phyloP scores from a whole-genome alignment of 345 rosid species.

The Sonneratia alba region DNA sequence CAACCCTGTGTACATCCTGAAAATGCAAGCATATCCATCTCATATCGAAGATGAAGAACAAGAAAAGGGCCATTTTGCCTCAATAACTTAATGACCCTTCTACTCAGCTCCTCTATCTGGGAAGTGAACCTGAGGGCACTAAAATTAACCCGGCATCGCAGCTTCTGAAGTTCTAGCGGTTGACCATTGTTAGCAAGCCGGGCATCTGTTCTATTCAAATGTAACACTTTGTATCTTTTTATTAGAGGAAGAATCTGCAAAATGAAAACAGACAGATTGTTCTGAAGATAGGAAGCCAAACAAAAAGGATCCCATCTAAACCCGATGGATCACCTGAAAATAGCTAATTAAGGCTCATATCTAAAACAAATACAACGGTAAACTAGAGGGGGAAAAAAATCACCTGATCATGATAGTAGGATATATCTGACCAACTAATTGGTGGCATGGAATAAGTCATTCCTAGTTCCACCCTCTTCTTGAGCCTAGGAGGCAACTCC shows the following conservation, averaged over 20 bases:
- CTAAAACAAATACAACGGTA: too few species aligned
- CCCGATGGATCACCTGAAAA: too few species aligned
- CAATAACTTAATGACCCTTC: constrained; percentile 29
- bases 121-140: constrained; percentile 33
- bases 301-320: too few species aligned
- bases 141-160: constrained; percentile 39
- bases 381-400: neutral
- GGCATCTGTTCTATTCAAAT: constrained; percentile 32
- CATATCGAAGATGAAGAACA: constrained; percentile 48
- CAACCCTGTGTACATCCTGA: constrained; percentile 46
- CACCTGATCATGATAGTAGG: constrained; percentile 44
- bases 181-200: constrained; percentile 41
- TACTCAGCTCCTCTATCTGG: constrained; percentile 28
- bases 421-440: constrained; percentile 46
- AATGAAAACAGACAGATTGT: neutral
- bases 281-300: too few species aligned
- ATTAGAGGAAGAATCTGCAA: constrained; percentile 41
- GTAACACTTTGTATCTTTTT: constrained; percentile 25
- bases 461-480: constrained; percentile 22
- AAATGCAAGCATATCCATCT: constrained; percentile 55
- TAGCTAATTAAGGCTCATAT: too few species aligned
- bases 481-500: constrained; percentile 30
- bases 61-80: constrained; percentile 41
- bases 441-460: constrained; percentile 33
- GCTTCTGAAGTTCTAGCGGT: constrained; percentile 30